These are phyloP conservation scores for Casaregolazyma lundiana DNA, from an alignment of 1,139 yeast species.

Conservation along the genomic window DNA sequence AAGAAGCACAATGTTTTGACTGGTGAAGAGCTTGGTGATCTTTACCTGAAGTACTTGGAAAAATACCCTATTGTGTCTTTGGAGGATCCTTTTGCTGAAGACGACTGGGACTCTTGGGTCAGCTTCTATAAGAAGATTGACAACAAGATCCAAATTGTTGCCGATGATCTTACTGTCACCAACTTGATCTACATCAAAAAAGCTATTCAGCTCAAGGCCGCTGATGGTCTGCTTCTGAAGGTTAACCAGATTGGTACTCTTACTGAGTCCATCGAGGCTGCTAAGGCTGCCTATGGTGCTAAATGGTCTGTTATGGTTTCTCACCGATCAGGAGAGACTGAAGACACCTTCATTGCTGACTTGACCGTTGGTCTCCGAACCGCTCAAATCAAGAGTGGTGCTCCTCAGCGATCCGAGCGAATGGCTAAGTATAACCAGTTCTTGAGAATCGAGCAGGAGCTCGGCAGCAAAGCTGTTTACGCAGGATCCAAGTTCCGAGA, in stretches of 20 bases:
- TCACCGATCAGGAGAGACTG: constrained; percentile 99
- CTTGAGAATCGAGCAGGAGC: constrained; percentile 95
- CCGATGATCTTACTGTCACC: constrained; percentile 97
- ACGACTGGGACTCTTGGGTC: constrained; percentile 97
- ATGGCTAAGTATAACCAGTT: constrained; percentile 90
- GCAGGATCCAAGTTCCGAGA: constrained; percentile 52
- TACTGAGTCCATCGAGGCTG: constrained; percentile 82
- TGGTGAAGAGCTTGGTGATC: constrained; percentile 77
- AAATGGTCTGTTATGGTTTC: constrained; percentile 95
- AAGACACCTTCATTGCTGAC: constrained; percentile 96
- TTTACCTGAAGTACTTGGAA: constrained; percentile 70
- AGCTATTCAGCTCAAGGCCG: constrained; percentile 93
- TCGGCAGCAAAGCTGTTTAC: constrained; percentile 90
- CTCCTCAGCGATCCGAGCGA: constrained; percentile 99
- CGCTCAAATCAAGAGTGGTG: constrained; percentile 99
- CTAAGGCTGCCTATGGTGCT: constrained; percentile 75
- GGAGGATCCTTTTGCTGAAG: constrained; percentile 98
- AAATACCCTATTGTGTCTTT: constrained; percentile 96
- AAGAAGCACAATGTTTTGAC: constrained; percentile 85
- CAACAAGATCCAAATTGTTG: constrained; percentile 75
- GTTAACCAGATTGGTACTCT: constrained; percentile 85
- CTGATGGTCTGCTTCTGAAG: constrained; percentile 88
- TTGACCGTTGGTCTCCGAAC: constrained; percentile 93
- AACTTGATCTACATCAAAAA: constrained; percentile 89
- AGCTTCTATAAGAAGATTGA: constrained; percentile 70